Evolutionary conservation across 2,329 filamentous ascomycete genomes (phyloP), one percentile per base, ranked within the genome.

Genomic region (Cercospora sp.): DNA sequence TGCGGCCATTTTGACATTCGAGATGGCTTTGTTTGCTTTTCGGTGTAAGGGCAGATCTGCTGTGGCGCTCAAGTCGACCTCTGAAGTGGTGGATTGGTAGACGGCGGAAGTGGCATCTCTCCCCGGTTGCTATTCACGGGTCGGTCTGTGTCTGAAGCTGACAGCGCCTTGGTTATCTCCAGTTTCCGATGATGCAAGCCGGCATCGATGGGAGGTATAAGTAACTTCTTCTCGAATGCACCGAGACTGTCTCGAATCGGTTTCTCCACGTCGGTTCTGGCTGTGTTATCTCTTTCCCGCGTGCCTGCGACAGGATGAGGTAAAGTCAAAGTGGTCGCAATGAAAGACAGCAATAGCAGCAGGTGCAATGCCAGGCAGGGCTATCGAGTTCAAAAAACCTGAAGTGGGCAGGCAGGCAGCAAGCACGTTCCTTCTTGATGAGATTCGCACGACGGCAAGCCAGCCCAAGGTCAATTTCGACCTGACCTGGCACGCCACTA

Each of bases 1-100:
- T 18, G 69, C 58, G 33, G 70, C 64, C 70, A 70, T 72, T 2
- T 26, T 60, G 48, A 13, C 23, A 30, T 57, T 31, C 45, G 18
- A 26, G 51, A 40, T 57, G 33, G 26, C 16, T 12, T 28, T 9
- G 26, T n/a, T 30, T 28, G 13, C 18, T 33, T 31, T 31, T 18
- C 16, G 53, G 53, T 48, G 28, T 7, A 13, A 16, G 13, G n/a
- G 26, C 20, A 53, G 23, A 48, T 36, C 48, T 36, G 28, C 20
- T 55, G 51, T 58, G 62, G 51, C 62, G 62, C n/a, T 64, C 48
- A 31, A 28, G 62, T 64, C 36, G 31, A 36, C 10, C 31, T 64
- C 18, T n/a, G 51, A n/a, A 18, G 16, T 31, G 20, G 10, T 57
- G 62, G 28, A 64, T 9, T 23, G 26, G 28, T 10, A n/a, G 31